phyloP scores from a whole-genome alignment of 495 filamentous ascomycete genomes.

The Hypomontagnella submonticulosa region DNA sequence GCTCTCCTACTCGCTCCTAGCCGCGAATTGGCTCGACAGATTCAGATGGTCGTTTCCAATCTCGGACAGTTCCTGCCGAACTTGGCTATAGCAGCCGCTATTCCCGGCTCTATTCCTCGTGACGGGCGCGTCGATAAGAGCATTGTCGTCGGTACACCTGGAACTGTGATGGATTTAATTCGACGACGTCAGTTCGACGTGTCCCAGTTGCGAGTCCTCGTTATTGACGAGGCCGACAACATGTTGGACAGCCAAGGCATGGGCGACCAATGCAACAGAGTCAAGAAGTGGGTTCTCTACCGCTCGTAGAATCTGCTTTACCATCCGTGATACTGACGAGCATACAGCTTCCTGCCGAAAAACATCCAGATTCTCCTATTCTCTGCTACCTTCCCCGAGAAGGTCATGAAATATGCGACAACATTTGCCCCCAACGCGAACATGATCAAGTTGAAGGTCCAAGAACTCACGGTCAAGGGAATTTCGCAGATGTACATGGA shows the following conservation, averaged over 20 bases:
- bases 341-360: constrained; percentile 71
- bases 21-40: constrained; percentile 94
- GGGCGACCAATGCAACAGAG: constrained; percentile 91
- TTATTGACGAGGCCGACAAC: constrained; percentile 95
- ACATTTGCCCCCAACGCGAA: constrained; percentile 86
- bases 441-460: constrained; percentile 84
- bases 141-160: constrained; percentile 92
- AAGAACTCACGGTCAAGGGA: constrained; percentile 94
- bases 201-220: constrained; percentile 75
- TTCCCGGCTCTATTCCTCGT: constrained; percentile 76
- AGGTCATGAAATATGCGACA: constrained; percentile 81
- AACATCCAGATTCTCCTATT: constrained; percentile 88
- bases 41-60: constrained; percentile 78
- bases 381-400: constrained; percentile 92
- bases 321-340: constrained; percentile 36
- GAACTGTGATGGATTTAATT: constrained; percentile 89
- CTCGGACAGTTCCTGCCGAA: constrained; percentile 85
- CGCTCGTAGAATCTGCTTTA: constrained; percentile 5
- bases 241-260: constrained; percentile 95
- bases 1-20: constrained; percentile 91
- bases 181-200: constrained; percentile 74
- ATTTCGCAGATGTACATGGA: constrained; percentile 98
- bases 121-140: constrained; percentile 71
- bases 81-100: constrained; percentile 77
- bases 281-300: constrained; percentile 72